Evolutionary conservation across 129 eudicot genomes (phyloP).

Genomic region (Escallonia herrerae): DNA sequence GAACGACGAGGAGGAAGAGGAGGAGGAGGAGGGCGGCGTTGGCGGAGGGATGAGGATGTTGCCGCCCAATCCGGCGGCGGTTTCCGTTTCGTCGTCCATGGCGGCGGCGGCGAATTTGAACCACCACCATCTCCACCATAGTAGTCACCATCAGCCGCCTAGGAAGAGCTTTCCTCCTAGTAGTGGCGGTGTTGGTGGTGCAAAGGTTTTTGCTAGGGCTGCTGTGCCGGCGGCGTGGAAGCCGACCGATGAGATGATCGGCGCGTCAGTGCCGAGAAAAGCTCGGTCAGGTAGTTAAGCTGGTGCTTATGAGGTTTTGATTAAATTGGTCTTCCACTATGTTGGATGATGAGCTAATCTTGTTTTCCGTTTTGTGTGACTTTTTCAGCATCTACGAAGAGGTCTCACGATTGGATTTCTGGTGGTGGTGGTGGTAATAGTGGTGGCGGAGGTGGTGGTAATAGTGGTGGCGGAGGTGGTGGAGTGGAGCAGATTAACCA

Average conservation of each 20-base stretch:
- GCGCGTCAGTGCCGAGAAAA: conserved; percentile 81
- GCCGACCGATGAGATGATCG: conserved; percentile 83
- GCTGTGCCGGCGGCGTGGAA: conserved; percentile 68
- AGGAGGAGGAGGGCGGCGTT: conserved; percentile 42
- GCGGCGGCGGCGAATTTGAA: conserved; percentile 9
- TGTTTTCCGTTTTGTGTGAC: not conserved
- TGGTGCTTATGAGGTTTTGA: too few relatives aligned
- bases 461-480: conserved; percentile 35
- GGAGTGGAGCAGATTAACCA: conserved; percentile 48
- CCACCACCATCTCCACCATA: conserved; percentile 24
- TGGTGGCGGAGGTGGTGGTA: too few relatives aligned
- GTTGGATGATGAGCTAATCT: not conserved
- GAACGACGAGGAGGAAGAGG: conserved; percentile 76
- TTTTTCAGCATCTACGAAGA: conserved; percentile 78
- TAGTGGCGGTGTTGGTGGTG: conserved; percentile 8
- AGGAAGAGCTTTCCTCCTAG: conserved; percentile 63
- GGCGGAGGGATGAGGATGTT: conserved; percentile 36
- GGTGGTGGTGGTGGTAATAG: conserved; percentile 29
- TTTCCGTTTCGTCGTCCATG: conserved; percentile 22
- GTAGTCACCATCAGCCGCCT: conserved; percentile 28
- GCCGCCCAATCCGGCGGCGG: conserved; percentile 35
- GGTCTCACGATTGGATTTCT: conserved; percentile 79
- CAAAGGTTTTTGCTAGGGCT: conserved; percentile 32
- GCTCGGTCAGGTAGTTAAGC: conserved; percentile 76
- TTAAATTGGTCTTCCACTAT: not conserved